Evolutionary conservation across 139 green algal species (phyloP).

Genomic region (Ettlia oleoabundans): DNA sequence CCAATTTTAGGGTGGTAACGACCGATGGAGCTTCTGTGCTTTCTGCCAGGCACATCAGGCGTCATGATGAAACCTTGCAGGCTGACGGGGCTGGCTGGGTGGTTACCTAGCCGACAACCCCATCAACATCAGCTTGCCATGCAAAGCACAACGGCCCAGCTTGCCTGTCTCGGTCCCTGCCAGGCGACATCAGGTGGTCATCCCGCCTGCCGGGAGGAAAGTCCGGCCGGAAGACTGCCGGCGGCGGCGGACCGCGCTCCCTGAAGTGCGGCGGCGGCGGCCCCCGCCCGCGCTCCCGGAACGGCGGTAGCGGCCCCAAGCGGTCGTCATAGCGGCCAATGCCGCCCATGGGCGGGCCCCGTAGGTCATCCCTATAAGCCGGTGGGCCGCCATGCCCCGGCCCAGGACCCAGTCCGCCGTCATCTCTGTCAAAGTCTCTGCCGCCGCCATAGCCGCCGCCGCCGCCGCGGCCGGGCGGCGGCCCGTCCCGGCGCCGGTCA

Average conservation of each 20-base stretch:
- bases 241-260: background rate
- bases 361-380: background rate
- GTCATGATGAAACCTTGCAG: too few relatives aligned
- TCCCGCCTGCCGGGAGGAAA: background rate
- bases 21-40: too few relatives aligned
- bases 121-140: too few relatives aligned
- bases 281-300: background rate
- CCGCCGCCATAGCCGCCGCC: background rate
- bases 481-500: background rate
- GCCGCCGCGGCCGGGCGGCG: background rate
- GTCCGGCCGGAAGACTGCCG: background rate
- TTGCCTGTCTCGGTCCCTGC: too few relatives aligned
- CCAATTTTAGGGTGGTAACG: too few relatives aligned
- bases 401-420: too few relatives aligned
- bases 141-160: too few relatives aligned
- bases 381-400: background rate
- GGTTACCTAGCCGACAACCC: too few relatives aligned
- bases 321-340: background rate
- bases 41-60: too few relatives aligned
- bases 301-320: constrained; percentile 7
- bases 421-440: constrained; percentile 1
- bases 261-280: background rate
- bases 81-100: too few relatives aligned
- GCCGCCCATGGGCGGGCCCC: background rate
- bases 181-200: too few relatives aligned